phyloP scores from a whole-genome alignment of 768 basidiomycete genomes.

The Boletus sp. region DNA sequence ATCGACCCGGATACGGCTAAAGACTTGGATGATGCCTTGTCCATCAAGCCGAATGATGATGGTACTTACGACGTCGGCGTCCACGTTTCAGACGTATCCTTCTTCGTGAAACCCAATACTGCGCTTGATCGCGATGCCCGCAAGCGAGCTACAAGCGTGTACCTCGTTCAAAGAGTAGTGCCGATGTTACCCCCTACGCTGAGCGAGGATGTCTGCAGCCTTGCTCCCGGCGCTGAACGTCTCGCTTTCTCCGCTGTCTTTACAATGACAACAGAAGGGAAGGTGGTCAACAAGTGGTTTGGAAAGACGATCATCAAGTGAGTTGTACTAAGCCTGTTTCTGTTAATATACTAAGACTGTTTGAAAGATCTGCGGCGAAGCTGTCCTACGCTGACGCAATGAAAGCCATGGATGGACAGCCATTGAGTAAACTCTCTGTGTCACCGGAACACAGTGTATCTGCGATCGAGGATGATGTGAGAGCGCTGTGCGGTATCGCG shows the following conservation, averaged over 20 bases:
- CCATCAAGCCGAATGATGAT: slow-evolving; percentile 84
- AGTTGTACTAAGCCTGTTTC: slow-evolving; percentile 17
- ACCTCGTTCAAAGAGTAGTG: slow-evolving; percentile 92
- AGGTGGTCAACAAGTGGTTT: slow-evolving; percentile 85
- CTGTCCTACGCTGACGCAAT: slow-evolving; percentile 83
- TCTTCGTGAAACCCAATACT: slow-evolving; percentile 92
- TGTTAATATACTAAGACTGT: slow-evolving; percentile 1
- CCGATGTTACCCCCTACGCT: slow-evolving; percentile 97
- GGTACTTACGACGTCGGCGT: slow-evolving; percentile 91
- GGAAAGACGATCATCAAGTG: slow-evolving; percentile 90
- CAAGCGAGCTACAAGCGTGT: slow-evolving; percentile 95
- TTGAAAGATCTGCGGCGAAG: slow-evolving; percentile 74
- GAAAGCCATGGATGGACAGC: slow-evolving; percentile 71
- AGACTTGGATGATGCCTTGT: slow-evolving; percentile 94
- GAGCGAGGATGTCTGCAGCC: slow-evolving; percentile 89
- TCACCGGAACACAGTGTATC: slow-evolving; percentile 52
- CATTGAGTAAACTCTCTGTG: slow-evolving; percentile 51
- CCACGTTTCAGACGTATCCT: slow-evolving; percentile 96
- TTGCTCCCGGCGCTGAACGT: slow-evolving; percentile 83
- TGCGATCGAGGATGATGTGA: slow-evolving; percentile 76
- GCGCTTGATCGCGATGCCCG: slow-evolving; percentile 98
- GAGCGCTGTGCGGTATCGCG: slow-evolving; percentile 62
- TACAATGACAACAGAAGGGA: slow-evolving; percentile 79
- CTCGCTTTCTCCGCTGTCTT: slow-evolving; percentile 89
- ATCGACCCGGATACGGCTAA: slow-evolving; percentile 89